Base-by-base conservation (phyloP, 2,329 filamentous ascomycete species). In the Pseudofabraea citricarpa region DNA sequence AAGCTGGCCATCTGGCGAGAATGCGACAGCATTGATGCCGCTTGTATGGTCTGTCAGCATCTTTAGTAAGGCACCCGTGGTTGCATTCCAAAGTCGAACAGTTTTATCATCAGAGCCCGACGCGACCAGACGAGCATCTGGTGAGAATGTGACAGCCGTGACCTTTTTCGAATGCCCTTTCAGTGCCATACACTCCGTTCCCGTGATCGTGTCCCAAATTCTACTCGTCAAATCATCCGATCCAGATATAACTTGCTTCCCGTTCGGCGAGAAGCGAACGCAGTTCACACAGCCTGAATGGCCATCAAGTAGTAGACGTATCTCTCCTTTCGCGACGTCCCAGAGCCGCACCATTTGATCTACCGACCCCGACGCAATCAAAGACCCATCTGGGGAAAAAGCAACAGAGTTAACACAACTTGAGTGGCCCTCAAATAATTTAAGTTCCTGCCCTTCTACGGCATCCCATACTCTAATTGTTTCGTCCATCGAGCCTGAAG, bases 191-290 rank as follows among this genome's bases (percentile, higher is more conserved):
- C 19, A 18, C 12, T 18, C 18, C 13, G 23, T 32, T 29, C 38
- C 38, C 10, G 13, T 16, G 24, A n/a, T 41, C n/a, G 24, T 31
- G 31, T 41, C 86, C 90, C 90, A 97, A 1, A 96, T 71, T 2
- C 90, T 80, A 51, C 96, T 95, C 1, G 85, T 82, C 68, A 96
- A 96, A 74, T 97, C 90, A 66, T 97, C 90, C 8, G 86, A 90
- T 19, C 90, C 90, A 7, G 86, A 90, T 38, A 9, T 16, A n/a
- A n/a, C n/a, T n/a, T n/a, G n/a, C n/a, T n/a, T n/a, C n/a, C n/a
- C n/a, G n/a, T n/a, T n/a, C n/a, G 40, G 36, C n/a, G 43, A 40
- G 31, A 41, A 40, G 21, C 18, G 12, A 12, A 41, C 21, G 13
- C 23, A 29, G 21, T 41, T 27, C 12, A 41, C 38, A n/a, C 13